Base-by-base conservation (phyloP, 495 filamentous ascomycete genomes). In the Bombardia bombarda region DNA sequence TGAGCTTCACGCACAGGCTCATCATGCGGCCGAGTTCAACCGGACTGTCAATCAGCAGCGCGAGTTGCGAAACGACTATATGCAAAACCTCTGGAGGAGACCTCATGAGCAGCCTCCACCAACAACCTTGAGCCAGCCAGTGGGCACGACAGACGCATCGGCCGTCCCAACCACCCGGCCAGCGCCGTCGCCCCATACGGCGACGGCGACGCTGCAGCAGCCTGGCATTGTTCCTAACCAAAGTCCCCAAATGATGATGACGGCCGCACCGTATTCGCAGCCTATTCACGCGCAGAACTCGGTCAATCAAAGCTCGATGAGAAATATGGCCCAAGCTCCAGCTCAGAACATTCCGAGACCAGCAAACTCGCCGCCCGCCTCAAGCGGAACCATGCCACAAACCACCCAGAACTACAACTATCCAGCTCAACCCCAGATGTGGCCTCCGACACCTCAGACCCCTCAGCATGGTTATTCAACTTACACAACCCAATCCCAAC, bases 1-100 rank as follows among this genome's bases (percentile, higher is more conserved):
- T n/a, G 90, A 96, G 50, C 80, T 97, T 43, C 68, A 93, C 45
- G 86, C 85, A 39, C 89, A 97, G 55, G 89, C 89, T 22, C 75
- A 84, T 23, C 87, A 92, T 31, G 82, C 90, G 3, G 85, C 87
- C 24, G 90, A 97, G 53, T 94, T 80, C 68, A 97, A 94, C 63
- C 90, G 90, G 53, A 67, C 71, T 22, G 67, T 97, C 21, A 82
- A 79, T 43, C 73, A 81, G 43, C 82, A 87, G 53, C 79, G 90
- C 42, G 78, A 70, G 21, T 79, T 81, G 58, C 82, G 92, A 40
- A 74, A 67, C 32, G 80, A 87, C 40, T 90, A 83, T 44, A 69
- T 92, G 47, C 79, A 86, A 40, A 80, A 80, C 45, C 74, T 82
- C 35, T 96, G 86, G 81, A 73, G 78, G 44, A 77, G 80, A 55